phyloP scores from a whole-genome alignment of 169 alveolate species.

The Eimeria necatrix region DNA sequence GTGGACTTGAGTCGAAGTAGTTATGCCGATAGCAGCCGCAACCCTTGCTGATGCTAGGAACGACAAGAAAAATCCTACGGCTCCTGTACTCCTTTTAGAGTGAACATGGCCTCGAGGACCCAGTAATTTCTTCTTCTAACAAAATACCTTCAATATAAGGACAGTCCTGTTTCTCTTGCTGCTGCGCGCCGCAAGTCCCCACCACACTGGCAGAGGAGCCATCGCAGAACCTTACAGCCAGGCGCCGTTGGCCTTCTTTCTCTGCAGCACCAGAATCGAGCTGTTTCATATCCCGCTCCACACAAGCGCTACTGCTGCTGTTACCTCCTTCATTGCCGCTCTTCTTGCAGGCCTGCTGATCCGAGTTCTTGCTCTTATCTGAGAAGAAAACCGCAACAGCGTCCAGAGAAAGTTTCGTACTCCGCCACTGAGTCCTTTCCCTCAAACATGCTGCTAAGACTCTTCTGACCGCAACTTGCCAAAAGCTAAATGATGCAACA shows the following conservation, averaged over 20 bases:
- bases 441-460: too few relatives aligned
- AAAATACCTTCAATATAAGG: neutral
- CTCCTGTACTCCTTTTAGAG: neutral
- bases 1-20: neutral
- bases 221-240: neutral
- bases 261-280: neutral
- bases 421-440: too few relatives aligned
- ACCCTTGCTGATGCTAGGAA: neutral
- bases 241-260: neutral
- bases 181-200: neutral
- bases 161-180: slow-evolving; percentile 10
- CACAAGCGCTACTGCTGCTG: slow-evolving; percentile 37
- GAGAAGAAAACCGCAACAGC: slow-evolving; percentile 26
- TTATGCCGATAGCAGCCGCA: slow-evolving; percentile 35
- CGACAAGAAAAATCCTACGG: neutral
- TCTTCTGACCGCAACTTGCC: neutral
- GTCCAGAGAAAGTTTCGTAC: too few relatives aligned
- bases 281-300: neutral
- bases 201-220: neutral
- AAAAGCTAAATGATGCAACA: neutral
- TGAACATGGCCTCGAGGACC: too few relatives aligned
- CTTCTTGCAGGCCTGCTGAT: neutral
- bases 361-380: slow-evolving; percentile 29
- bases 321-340: neutral
- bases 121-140: too few relatives aligned